Conservation (phyloP, 2,329 filamentous ascomycete species). For the Truncatella angustata region DNA sequence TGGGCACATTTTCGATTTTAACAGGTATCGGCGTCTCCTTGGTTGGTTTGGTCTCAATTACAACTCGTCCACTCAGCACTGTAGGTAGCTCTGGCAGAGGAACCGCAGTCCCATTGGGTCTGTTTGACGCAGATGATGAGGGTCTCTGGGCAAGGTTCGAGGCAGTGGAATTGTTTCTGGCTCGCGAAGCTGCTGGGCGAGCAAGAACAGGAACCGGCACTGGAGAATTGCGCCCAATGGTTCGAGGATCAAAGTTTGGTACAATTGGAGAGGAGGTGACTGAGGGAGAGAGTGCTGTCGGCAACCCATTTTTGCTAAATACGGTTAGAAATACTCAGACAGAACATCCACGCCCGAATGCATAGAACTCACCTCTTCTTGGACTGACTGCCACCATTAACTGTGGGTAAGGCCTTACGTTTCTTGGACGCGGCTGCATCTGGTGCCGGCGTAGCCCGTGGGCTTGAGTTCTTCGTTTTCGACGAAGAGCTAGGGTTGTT, state of each 20-base stretch:
- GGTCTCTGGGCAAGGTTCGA: conserved; percentile 58
- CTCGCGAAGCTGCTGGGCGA: conserved; percentile 67
- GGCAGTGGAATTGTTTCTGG: conserved; percentile 72
- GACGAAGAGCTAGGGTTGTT: conserved; percentile 32
- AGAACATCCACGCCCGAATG: conserved; percentile 1
- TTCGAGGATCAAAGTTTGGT: conserved; percentile 62
- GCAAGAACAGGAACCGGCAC: conserved; percentile 50
- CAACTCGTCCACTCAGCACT: conserved; percentile 29
- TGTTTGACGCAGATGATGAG: conserved; percentile 59
- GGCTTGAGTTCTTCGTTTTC: conserved; percentile 62
- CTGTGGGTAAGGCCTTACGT: conserved; percentile 62
- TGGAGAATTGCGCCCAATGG: conserved; percentile 54
- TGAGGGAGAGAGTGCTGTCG: conserved; percentile 63
- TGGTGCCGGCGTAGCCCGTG: conserved; percentile 64
- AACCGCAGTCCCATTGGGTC: conserved; percentile 51
- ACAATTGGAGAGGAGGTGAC: conserved; percentile 75
- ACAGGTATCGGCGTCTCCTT: conserved; percentile 43
- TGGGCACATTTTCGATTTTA: conserved; percentile 35
- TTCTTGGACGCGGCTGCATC: conserved; percentile 64
- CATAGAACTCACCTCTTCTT: conserved; percentile 70
- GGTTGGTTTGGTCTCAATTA: conserved; percentile 47
- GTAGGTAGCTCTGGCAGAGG: conserved; percentile 33
- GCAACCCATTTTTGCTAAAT: conserved; percentile 28
- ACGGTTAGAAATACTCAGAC: not conserved
- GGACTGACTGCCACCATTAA: conserved; percentile 56